A percentile compares a stretch with the other conserved stretches of the same genome.
Conservation (phyloP, 129 eudicot genomes). For the Pittosporum tobira region DNA sequence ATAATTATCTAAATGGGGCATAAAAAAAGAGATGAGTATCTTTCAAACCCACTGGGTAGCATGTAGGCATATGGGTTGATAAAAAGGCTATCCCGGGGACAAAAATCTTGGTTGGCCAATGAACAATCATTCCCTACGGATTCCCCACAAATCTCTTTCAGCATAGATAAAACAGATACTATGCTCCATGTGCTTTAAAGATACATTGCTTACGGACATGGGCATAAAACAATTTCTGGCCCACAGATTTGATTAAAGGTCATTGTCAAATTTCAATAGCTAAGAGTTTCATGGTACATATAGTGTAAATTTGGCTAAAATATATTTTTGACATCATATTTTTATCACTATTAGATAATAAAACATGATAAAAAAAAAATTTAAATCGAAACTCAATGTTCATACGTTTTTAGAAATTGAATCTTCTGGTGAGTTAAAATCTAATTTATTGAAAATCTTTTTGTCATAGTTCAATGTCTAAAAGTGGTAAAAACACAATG, state of each 20-base stretch:
- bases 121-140: constrained; percentile 22
- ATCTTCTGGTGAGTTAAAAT: too few relatives aligned
- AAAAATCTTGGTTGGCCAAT: constrained; percentile 22
- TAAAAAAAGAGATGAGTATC: constrained; percentile 11
- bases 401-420: too few relatives aligned
- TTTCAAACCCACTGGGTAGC: constrained; percentile 14
- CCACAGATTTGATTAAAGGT: constrained; percentile 20
- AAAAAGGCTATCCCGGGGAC: constrained; percentile 10
- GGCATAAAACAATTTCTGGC: constrained; percentile 11
- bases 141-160: constrained; percentile 14
- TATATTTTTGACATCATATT: too few relatives aligned
- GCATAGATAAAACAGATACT: constrained; percentile 14
- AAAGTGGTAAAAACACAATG: too few relatives aligned
- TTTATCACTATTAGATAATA: too few relatives aligned
- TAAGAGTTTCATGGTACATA: not conserved
- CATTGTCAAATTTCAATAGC: constrained; percentile 14
- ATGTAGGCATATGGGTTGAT: constrained; percentile 3
- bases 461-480: too few relatives aligned
- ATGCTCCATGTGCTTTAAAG: constrained; percentile 32
- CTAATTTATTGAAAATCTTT: too few relatives aligned
- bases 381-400: too few relatives aligned
- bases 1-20: constrained; percentile 8
- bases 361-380: too few relatives aligned
- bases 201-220: constrained; percentile 26
- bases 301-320: too few relatives aligned